Evolutionary conservation across 2,329 filamentous ascomycete species (phyloP).

Genomic region (Claviceps africana): DNA sequence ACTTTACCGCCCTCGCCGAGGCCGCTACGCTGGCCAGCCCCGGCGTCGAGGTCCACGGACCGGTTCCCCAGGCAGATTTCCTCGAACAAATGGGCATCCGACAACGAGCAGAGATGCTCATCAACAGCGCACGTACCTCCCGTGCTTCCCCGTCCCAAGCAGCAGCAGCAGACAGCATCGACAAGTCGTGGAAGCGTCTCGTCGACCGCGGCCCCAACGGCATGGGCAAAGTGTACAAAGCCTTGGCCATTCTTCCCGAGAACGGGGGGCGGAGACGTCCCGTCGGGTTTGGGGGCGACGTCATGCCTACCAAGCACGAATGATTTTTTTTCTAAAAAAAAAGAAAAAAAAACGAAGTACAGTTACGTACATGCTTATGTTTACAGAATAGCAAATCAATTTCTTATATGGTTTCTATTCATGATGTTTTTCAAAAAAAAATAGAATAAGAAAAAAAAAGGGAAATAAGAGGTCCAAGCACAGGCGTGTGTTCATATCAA

Average conservation of each 20-base stretch:
- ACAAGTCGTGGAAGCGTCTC: conserved; percentile 64
- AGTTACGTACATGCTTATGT: too few relatives aligned
- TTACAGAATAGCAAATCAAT: too few relatives aligned
- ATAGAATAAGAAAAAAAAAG: too few relatives aligned
- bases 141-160: conserved; percentile 26
- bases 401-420: too few relatives aligned
- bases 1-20: conserved; percentile 79
- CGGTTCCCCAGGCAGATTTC: conserved; percentile 73
- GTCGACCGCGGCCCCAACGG: conserved; percentile 71
- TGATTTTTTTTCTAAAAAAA: too few relatives aligned
- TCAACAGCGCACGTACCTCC: conserved; percentile 33
- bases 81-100: conserved; percentile 68
- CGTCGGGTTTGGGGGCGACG: conserved; percentile 79
- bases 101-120: conserved; percentile 58
- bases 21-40: conserved; percentile 60
- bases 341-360: too few relatives aligned
- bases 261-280: conserved; percentile 60
- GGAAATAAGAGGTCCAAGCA: too few relatives aligned
- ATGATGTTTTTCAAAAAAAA: too few relatives aligned
- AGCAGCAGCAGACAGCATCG: conserved; percentile 39
- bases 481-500: too few relatives aligned
- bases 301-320: conserved; percentile 14
- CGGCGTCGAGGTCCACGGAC: conserved; percentile 82
- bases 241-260: conserved; percentile 76
- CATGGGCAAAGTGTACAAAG: conserved; percentile 94